A percentile compares a stretch with the other conserved stretches of the same genome.
Evolutionary conservation across 2,329 filamentous ascomycete genomes (phyloP).

Genomic region (Fusarium floridanum): DNA sequence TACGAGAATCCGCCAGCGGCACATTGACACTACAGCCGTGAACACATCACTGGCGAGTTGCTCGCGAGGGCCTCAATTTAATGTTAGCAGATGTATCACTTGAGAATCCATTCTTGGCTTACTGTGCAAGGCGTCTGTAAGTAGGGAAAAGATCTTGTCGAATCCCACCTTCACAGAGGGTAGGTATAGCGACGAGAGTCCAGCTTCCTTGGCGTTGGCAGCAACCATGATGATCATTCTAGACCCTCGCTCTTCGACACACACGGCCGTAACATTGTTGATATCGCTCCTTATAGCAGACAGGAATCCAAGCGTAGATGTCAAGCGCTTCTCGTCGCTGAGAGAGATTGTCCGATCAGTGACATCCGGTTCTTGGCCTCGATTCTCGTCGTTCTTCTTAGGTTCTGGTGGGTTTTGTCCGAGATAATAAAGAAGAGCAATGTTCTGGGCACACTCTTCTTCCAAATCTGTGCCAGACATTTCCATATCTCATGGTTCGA

Average conservation of each 20-base stretch:
- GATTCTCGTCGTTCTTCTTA: too few species aligned
- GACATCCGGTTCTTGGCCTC: background rate
- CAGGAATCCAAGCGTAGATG: constrained; percentile 33
- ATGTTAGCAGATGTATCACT: background rate
- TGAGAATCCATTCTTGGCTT: background rate
- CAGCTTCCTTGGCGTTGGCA: constrained; percentile 24
- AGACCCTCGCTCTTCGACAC: constrained; percentile 22
- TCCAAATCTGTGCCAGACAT: constrained; percentile 1
- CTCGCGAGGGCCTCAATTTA: background rate
- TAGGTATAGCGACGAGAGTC: constrained; percentile 21
- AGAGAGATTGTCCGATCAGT: constrained; percentile 10
- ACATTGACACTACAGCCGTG: constrained; percentile 21
- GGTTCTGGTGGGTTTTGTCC: too few species aligned
- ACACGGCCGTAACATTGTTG: constrained; percentile 33
- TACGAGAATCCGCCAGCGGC: constrained; percentile 21
- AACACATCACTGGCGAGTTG: constrained; percentile 3
- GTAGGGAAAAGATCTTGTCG: constrained; percentile 25
- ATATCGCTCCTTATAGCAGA: constrained; percentile 31
- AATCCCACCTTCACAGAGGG: constrained; percentile 29
- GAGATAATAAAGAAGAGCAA: constrained; percentile 35
- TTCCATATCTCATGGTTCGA: background rate
- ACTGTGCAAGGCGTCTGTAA: constrained; percentile 1
- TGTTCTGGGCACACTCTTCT: constrained; percentile 16
- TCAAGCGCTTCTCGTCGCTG: constrained; percentile 34
- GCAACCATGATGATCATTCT: constrained; percentile 35